Conservation (phyloP, 2,329 filamentous ascomycete genomes). For the Cryphonectria carpinicola region DNA sequence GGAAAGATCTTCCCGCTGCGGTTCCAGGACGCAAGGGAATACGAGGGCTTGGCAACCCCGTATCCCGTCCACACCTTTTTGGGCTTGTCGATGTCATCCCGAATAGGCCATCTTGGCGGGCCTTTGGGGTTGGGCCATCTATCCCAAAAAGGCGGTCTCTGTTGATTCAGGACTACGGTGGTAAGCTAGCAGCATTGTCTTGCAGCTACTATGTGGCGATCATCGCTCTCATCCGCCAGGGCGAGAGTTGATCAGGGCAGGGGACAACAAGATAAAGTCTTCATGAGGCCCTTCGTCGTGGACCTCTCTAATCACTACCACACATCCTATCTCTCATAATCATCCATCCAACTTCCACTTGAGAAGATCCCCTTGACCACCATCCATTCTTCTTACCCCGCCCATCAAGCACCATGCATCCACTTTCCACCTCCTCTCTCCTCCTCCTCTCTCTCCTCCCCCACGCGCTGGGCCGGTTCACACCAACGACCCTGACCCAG, state of each 20-base stretch:
- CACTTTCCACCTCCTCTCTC: background rate
- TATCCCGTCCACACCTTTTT: slow-evolving; percentile 11
- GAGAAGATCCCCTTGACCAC: background rate
- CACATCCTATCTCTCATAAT: background rate
- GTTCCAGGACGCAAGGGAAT: slow-evolving; percentile 17
- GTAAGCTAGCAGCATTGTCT: background rate
- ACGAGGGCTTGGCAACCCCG: slow-evolving; percentile 27
- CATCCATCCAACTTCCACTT: background rate
- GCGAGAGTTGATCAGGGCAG: background rate
- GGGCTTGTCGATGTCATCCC: slow-evolving; percentile 21
- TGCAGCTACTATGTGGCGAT: background rate
- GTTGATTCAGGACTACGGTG: background rate
- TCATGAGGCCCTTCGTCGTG: background rate
- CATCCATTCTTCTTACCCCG: background rate
- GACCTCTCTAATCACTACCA: background rate
- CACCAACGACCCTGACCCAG: slow-evolving; percentile 4
- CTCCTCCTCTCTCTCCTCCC: slow-evolving; percentile 8
- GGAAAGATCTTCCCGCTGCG: background rate
- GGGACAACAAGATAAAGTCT: background rate
- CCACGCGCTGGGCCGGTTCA: slow-evolving; percentile 29
- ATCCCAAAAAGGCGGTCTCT: background rate
- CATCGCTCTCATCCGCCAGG: background rate
- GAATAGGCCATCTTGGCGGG: background rate
- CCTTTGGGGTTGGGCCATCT: background rate
- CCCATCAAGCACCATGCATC: slow-evolving; percentile 11